phyloP scores from a whole-genome alignment of 1,139 yeast species.

The Suhomyces terraborum region DNA sequence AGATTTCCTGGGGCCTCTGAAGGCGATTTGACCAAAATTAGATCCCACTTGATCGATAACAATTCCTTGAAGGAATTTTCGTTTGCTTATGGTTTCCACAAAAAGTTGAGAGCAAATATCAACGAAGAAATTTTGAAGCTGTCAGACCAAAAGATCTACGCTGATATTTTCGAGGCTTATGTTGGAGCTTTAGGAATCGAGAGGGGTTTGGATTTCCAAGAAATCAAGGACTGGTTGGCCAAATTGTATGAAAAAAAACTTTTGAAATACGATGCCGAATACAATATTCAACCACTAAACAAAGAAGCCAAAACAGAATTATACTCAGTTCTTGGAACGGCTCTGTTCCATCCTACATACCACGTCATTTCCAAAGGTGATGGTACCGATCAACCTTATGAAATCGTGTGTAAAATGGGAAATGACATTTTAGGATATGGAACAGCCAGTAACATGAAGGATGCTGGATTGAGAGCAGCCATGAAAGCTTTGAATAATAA shows the following conservation, averaged over 20 bases:
- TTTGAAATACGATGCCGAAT: conserved; percentile 29
- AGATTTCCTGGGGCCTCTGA: conserved; percentile 73
- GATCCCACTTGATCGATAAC: conserved; percentile 76
- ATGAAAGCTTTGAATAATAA: conserved; percentile 66
- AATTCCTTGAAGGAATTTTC: conserved; percentile 73
- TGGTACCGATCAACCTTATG: conserved; percentile 51
- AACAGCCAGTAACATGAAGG: conserved; percentile 58
- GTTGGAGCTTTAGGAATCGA: conserved; percentile 81
- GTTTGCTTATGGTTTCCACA: conserved; percentile 66
- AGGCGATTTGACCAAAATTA: conserved; percentile 74
- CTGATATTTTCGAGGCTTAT: conserved; percentile 89
- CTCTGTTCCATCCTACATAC: conserved; percentile 67
- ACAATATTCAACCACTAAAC: conserved; percentile 37
- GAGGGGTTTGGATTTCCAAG: conserved; percentile 44
- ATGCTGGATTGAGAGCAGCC: conserved; percentile 74
- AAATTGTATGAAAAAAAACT: conserved; percentile 46
- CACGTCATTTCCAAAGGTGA: conserved; percentile 28
- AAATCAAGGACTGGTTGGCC: conserved; percentile 62
- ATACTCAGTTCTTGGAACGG: conserved; percentile 79
- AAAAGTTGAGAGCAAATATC: conserved; percentile 52
- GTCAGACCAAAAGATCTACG: conserved; percentile 62
- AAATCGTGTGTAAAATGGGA: conserved; percentile 68
- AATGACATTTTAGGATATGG: conserved; percentile 60
- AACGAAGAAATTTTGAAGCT: conserved; percentile 47
- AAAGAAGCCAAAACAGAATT: conserved; percentile 74